phyloP scores from a whole-genome alignment of 1,139 yeast species.

The Candida sp. region DNA sequence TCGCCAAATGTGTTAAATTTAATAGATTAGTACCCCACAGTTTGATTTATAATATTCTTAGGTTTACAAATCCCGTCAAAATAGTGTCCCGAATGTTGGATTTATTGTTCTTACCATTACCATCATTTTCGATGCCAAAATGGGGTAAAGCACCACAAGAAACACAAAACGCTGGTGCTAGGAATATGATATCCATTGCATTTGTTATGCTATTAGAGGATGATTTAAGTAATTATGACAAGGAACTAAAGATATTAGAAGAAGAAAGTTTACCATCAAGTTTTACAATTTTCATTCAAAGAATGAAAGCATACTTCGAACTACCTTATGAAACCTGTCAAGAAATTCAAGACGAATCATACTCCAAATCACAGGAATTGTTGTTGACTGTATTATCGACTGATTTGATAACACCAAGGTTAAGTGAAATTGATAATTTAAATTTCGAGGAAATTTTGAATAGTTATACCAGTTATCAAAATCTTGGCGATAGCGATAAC shows the following conservation, averaged over 20 bases:
- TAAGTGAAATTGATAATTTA: constrained; percentile 4
- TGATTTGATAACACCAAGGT: constrained; percentile 15
- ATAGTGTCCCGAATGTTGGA: constrained; percentile 78
- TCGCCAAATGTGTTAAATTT: constrained; percentile 62
- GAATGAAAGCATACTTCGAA: constrained; percentile 23
- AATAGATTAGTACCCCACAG: constrained; percentile 78
- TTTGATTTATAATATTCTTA: constrained; percentile 68
- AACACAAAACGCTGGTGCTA: constrained; percentile 45
- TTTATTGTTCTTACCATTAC: constrained; percentile 75
- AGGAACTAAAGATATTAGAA: constrained; percentile 49
- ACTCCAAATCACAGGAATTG: constrained; percentile 16
- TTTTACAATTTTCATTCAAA: constrained; percentile 19
- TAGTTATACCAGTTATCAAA: constrained; percentile 18
- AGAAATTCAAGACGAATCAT: constrained; percentile 21
- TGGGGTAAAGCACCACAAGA: constrained; percentile 14
- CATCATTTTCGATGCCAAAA: constrained; percentile 20
- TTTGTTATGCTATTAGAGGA: constrained; percentile 75
- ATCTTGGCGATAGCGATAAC: constrained; percentile 12
- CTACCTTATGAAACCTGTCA: constrained; percentile 14
- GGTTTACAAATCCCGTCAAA: constrained; percentile 82
- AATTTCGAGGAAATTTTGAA: constrained; percentile 9
- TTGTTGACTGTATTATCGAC: constrained; percentile 23
- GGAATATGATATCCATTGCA: constrained; percentile 64
- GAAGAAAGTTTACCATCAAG: constrained; percentile 12
- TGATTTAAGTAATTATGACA: constrained; percentile 67